Evolutionary conservation across 768 basidiomycete species (phyloP).

Genomic region (Suillus fuscotomentosus): DNA sequence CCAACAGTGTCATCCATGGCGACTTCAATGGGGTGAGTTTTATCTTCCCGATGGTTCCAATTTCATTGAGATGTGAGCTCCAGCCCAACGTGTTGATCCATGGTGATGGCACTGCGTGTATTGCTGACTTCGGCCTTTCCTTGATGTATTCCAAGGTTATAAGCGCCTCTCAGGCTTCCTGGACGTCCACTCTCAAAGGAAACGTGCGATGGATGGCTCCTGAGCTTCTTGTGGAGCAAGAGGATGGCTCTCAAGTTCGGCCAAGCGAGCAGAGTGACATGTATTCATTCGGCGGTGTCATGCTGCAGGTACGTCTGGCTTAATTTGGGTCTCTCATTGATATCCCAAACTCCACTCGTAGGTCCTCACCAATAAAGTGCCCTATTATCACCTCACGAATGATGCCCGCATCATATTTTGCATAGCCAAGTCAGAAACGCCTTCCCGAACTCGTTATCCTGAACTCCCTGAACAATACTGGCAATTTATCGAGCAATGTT

Average conservation of each 20-base stretch:
- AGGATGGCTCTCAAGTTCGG: background rate
- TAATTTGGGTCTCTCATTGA: background rate
- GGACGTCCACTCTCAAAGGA: slow-evolving; percentile 17
- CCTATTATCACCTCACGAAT: slow-evolving; percentile 18
- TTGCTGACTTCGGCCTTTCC: slow-evolving; percentile 49
- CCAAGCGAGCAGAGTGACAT: slow-evolving; percentile 32
- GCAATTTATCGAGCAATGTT: slow-evolving; percentile 22
- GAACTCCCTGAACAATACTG: slow-evolving; percentile 21
- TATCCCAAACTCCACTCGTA: background rate
- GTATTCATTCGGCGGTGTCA: slow-evolving; percentile 42
- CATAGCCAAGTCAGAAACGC: slow-evolving; percentile 11
- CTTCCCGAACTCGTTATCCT: slow-evolving; percentile 11
- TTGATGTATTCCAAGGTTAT: slow-evolving; percentile 34
- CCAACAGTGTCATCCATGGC: slow-evolving; percentile 1
- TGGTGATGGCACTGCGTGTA: slow-evolving; percentile 37
- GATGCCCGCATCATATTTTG: slow-evolving; percentile 15
- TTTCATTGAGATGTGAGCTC: background rate
- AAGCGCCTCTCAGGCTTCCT: slow-evolving; percentile 10
- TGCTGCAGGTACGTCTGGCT: slow-evolving; percentile 20
- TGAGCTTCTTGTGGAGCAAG: slow-evolving; percentile 25
- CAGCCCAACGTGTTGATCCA: slow-evolving; percentile 48
- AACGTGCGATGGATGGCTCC: slow-evolving; percentile 45
- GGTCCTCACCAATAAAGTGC: slow-evolving; percentile 14
- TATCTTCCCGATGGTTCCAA: background rate
- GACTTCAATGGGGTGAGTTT: slow-evolving; percentile 8